Conservation (phyloP, 345 rosid species). For the Theobroma cacao region DNA sequence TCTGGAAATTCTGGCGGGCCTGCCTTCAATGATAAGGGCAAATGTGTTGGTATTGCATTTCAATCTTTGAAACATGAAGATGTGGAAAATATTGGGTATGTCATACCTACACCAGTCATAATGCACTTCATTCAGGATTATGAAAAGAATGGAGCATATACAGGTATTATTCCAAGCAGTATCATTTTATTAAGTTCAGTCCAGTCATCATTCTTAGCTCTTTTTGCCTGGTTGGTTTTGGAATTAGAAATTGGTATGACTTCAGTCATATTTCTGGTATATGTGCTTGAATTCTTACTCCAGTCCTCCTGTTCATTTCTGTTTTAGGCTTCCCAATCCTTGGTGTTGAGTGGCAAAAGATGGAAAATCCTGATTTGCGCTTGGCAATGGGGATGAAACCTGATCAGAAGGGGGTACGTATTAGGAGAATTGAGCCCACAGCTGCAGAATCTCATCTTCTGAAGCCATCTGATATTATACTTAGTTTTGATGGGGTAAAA, state of each 20-base stretch:
- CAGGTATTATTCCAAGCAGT: constrained; percentile 43
- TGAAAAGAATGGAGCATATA: constrained; percentile 81
- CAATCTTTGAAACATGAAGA: constrained; percentile 94
- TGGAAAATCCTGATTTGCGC: constrained; percentile 93
- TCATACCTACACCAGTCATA: constrained; percentile 94
- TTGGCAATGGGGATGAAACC: constrained; percentile 76
- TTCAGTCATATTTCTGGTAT: not conserved
- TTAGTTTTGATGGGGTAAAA: constrained; percentile 80
- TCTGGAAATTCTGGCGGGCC: constrained; percentile 99
- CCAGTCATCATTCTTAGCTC: not conserved
- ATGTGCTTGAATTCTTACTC: not conserved
- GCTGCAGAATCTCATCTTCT: constrained; percentile 79
- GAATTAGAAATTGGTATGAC: constrained; percentile 9
- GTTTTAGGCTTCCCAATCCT: constrained; percentile 78
- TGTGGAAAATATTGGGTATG: constrained; percentile 91
- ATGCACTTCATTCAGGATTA: constrained; percentile 82
- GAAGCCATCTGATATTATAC: constrained; percentile 82
- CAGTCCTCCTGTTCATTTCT: constrained; percentile 15
- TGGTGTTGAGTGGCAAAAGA: constrained; percentile 99
- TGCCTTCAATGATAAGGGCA: constrained; percentile 88
- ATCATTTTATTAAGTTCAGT: not conserved
- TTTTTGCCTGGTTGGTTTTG: constrained; percentile 2
- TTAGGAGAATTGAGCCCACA: constrained; percentile 91
- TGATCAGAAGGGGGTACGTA: constrained; percentile 85
- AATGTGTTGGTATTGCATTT: constrained; percentile 96